A percentile compares a stretch with the other conserved stretches of the same genome.
phyloP scores from a whole-genome alignment of 495 filamentous ascomycete genomes.

The Aspergillus olivimuriae region DNA sequence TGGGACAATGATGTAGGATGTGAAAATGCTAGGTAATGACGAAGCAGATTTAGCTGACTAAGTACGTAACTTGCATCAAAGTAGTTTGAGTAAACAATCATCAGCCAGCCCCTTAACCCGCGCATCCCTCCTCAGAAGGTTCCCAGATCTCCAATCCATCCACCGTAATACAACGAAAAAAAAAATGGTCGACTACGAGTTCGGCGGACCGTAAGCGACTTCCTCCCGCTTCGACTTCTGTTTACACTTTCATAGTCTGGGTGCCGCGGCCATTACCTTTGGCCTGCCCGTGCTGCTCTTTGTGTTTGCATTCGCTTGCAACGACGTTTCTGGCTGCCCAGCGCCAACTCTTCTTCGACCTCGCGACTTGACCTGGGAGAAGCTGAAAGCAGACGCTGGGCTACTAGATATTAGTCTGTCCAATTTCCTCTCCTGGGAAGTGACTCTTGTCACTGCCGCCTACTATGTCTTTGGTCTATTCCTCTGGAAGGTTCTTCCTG shows the following conservation, averaged over 20 bases:
- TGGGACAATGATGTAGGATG: too few species aligned
- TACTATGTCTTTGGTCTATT: slow-evolving; percentile 67
- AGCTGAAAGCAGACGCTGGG: slow-evolving; percentile 59
- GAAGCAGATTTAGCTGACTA: too few species aligned
- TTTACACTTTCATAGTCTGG: slow-evolving; percentile 43
- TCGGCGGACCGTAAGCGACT: slow-evolving; percentile 4
- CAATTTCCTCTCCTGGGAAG: slow-evolving; percentile 47
- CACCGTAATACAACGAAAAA: too few species aligned
- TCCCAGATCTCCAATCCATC: too few species aligned
- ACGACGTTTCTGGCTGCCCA: slow-evolving; percentile 77
- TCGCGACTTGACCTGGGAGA: slow-evolving; percentile 53
- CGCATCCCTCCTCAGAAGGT: too few species aligned
- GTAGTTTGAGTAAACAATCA: too few species aligned
- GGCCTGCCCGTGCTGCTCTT: slow-evolving; percentile 68
- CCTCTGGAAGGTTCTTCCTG: slow-evolving; percentile 66
- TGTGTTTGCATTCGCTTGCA: slow-evolving; percentile 67
- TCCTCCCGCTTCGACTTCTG: not conserved
- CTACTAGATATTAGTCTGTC: slow-evolving; percentile 56
- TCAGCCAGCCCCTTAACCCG: too few species aligned
- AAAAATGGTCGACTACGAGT: slow-evolving; percentile 3
- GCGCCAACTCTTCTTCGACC: slow-evolving; percentile 66
- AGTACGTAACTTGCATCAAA: too few species aligned
- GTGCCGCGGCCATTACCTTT: slow-evolving; percentile 59
- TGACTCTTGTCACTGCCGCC: slow-evolving; percentile 50
- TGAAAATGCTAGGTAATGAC: too few species aligned